phyloP scores from a whole-genome alignment of 441 rosid genomes.

The Adansonia rubrostipa region DNA sequence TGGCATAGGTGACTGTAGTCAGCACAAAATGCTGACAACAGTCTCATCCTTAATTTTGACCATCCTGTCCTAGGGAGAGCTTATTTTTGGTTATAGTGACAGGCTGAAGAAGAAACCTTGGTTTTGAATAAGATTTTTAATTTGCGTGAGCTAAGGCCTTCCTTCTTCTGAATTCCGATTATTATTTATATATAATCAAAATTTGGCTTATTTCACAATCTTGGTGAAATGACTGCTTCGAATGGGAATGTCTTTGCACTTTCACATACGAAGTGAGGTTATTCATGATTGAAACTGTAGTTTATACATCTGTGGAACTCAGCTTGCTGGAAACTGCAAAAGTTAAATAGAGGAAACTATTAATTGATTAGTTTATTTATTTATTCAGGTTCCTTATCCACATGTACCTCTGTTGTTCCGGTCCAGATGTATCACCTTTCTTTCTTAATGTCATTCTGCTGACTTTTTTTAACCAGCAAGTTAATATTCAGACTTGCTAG shows the following conservation, averaged over 20 bases:
- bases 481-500: not conserved
- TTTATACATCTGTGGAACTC: not conserved
- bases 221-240: not conserved
- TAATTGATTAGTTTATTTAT: not conserved
- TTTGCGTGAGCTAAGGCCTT: not conserved
- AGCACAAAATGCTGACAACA: not conserved
- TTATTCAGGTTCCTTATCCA: not conserved
- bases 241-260: slow-evolving; percentile 9
- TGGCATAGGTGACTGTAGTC: not conserved
- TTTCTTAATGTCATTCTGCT: slow-evolving; percentile 10
- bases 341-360: not conserved
- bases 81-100: not conserved
- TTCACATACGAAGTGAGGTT: not conserved
- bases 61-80: too few relatives aligned
- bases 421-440: not conserved
- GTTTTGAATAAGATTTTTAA: not conserved
- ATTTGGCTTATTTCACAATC: not conserved
- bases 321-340: not conserved
- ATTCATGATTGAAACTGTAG: slow-evolving; percentile 15
- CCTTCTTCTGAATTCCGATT: not conserved
- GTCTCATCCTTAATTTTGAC: too few relatives aligned
- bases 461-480: not conserved
- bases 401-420: not conserved
- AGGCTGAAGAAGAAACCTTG: not conserved
- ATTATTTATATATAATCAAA: not conserved